phyloP scores from a whole-genome alignment of 2,329 filamentous ascomycete genomes.

The Aureobasidium sp. region DNA sequence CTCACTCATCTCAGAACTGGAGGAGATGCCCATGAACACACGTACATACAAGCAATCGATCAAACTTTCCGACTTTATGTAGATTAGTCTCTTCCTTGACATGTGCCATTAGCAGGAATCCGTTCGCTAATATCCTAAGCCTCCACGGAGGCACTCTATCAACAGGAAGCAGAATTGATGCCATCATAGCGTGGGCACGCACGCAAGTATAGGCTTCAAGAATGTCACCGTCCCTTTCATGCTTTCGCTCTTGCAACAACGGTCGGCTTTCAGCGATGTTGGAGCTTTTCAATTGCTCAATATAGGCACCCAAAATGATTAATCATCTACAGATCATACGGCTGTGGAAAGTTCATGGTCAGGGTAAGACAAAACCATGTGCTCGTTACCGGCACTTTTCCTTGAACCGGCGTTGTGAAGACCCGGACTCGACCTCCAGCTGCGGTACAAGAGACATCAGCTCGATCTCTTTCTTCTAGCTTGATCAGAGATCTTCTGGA shows the following conservation, averaged over 20 bases:
- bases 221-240: not conserved
- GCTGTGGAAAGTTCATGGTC: not conserved
- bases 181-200: not conserved
- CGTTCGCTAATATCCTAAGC: too few relatives aligned
- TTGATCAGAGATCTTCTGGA: not conserved
- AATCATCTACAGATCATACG: not conserved
- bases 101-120: too few relatives aligned
- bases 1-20: too few relatives aligned
- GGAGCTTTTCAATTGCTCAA: not conserved
- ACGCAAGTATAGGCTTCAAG: not conserved
- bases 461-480: not conserved
- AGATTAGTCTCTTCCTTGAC: too few relatives aligned
- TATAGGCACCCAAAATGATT: not conserved
- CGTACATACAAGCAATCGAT: too few relatives aligned
- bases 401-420: not conserved
- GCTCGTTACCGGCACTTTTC: not conserved
- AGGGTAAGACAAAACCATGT: not conserved
- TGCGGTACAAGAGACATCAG: not conserved
- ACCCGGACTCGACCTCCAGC: not conserved
- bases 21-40: too few relatives aligned
- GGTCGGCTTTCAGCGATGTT: not conserved
- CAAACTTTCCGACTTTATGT: too few relatives aligned
- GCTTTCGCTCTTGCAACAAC: not conserved
- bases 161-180: not conserved
- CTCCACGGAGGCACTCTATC: too few relatives aligned